A percentile compares a stretch with the other conserved stretches of the same genome.
Evolutionary conservation across 2,329 filamentous ascomycete species (phyloP).

Genomic region (Sclerotinia minor): DNA sequence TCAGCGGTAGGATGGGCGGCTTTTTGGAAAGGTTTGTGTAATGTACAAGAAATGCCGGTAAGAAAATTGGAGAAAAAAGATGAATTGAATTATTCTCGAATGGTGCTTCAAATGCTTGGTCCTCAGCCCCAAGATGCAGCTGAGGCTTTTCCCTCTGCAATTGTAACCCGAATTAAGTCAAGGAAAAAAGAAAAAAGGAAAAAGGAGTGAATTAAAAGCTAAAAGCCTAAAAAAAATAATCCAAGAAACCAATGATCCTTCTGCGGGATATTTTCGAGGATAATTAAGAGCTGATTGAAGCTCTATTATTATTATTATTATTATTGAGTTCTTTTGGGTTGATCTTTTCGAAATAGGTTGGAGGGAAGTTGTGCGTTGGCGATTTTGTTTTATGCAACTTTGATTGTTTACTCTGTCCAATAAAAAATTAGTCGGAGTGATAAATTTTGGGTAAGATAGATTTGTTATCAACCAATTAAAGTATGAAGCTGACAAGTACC

Average conservation of each 20-base stretch:
- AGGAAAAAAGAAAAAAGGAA: neutral
- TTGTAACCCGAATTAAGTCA: constrained; percentile 3
- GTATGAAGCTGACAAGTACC: neutral
- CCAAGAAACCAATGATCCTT: neutral
- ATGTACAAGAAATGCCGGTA: constrained; percentile 4
- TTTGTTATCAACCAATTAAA: neutral
- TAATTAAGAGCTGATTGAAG: constrained; percentile 6
- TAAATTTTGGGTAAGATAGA: neutral
- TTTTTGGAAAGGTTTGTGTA: constrained; percentile 6
- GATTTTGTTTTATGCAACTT: constrained; percentile 16
- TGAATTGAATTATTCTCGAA: constrained; percentile 1
- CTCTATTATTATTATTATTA: constrained; percentile 21
- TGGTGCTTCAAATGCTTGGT: constrained; percentile 5
- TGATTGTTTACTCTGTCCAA: constrained; percentile 5
- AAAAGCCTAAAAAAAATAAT: neutral
- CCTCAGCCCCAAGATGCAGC: constrained; percentile 20
- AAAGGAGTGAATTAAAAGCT: neutral
- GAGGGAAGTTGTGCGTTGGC: constrained; percentile 13
- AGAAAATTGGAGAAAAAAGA: constrained; percentile 15
- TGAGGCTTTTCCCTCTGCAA: constrained; percentile 11
- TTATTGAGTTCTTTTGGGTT: constrained; percentile 13
- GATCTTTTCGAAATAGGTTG: constrained; percentile 13
- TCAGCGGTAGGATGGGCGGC: constrained; percentile 12
- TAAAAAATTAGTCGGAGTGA: neutral
- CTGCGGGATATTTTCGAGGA: neutral